Percentiles rank a stretch among this genome's conserved stretches.
Evolutionary conservation across 1,284 basidiomycete genomes (phyloP).

Genomic region (Sporisorium exsertum): DNA sequence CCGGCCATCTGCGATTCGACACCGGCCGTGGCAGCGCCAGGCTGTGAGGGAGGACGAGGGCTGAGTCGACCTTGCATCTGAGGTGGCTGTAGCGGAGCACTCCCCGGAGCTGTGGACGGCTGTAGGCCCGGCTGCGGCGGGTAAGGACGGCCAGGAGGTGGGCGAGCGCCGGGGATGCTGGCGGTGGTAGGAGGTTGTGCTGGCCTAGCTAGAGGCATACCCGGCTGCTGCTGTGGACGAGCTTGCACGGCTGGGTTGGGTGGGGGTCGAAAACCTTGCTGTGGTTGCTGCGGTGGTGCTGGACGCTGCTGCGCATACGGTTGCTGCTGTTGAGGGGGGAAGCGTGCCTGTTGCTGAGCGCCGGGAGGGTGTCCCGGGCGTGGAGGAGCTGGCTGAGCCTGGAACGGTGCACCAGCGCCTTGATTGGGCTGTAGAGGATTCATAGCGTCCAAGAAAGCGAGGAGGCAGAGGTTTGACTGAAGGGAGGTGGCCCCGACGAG

Average conservation of each 20-base stretch:
- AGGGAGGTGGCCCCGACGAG: not conserved
- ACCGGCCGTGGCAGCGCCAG: constrained; percentile 14
- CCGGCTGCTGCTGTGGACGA: constrained; percentile 29
- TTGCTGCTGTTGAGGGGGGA: constrained; percentile 32
- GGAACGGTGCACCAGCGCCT: constrained; percentile 15
- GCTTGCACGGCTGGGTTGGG: constrained; percentile 25
- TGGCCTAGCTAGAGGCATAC: constrained; percentile 26
- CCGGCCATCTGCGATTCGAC: constrained; percentile 50
- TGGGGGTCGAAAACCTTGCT: constrained; percentile 25
- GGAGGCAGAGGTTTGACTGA: not conserved
- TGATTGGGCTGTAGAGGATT: constrained; percentile 31
- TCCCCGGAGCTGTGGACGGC: constrained; percentile 4
- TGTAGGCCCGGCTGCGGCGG: constrained; percentile 25
- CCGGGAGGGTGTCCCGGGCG: constrained; percentile 21
- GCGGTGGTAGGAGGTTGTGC: constrained; percentile 12
- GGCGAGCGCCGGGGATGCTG: constrained; percentile 23
- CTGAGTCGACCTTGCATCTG: constrained; percentile 37
- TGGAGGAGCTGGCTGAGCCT: constrained; percentile 28
- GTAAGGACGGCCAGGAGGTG: constrained; percentile 31
- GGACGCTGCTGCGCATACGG: constrained; percentile 27
- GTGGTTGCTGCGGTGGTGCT: constrained; percentile 19
- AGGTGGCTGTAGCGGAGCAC: constrained; percentile 10
- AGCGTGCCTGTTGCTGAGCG: constrained; percentile 14
- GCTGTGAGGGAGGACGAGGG: constrained; percentile 38
- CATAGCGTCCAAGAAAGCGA: not conserved